Base-by-base conservation (phyloP, 169 alveolate species). In the Plasmodium knowlesi region DNA sequence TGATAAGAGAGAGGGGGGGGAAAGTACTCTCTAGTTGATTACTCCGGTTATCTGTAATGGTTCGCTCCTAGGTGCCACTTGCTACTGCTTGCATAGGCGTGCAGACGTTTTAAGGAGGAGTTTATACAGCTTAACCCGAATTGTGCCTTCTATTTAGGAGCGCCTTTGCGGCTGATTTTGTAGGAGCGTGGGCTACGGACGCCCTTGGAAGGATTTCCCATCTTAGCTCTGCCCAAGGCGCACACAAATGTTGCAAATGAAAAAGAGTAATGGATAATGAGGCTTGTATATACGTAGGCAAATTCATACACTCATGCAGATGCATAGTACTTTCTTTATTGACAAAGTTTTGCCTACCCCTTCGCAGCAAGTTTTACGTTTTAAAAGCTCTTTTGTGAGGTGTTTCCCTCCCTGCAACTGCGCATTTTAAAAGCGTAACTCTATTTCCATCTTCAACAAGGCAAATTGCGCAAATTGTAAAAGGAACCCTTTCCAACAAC, bases 191-290 rank as follows among this genome's bases (percentile, higher is more conserved):
- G 76, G 76, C 41, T 3, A n/a, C 37, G 76, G 41, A 8, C 1
- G 30, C 76, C 30, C 76, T 67, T 67, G 76, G 76, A 19, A 67
- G 76, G n/a, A 67, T 67, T 16, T 28, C 76, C 76, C 76, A 67
- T 67, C 37, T 67, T 67, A 67, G 37, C 37, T 5, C 37, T 25
- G 37, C 76, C 30, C 37, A 25, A 16, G 1, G 30, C 2, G 37
- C 37, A 25, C 39, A 10, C 37, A 10, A 22, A 67, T 50, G 76
- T 67, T 67, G 37, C n/a, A 67, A 67, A 67, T 67, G 6, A 8
- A 67, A 16, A 67, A 32, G 37, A 32, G 37, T 25, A 67, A n/a
- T 1, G 37, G 39, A 39, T 1, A 16, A 50, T 50, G 25, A 50
- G 4, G 19, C 61, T 3, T 50, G 25, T 14, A 67, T 25, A 19